phyloP scores from a whole-genome alignment of 2,329 filamentous ascomycete species.

The Madurella fahalii region DNA sequence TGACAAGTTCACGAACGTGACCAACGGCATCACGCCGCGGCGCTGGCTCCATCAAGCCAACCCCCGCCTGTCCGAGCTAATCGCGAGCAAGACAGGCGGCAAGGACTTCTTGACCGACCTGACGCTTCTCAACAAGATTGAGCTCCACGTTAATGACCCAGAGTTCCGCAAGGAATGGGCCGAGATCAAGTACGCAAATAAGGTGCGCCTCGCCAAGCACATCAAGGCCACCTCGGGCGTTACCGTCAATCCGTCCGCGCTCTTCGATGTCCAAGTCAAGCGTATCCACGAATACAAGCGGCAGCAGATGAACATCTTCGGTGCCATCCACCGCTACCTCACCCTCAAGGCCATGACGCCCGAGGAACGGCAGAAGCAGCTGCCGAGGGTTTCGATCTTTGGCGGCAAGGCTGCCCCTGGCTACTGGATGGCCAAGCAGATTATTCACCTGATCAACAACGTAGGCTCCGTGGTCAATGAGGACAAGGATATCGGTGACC shows the following conservation, averaged over 20 bases:
- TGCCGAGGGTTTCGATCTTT: slow-evolving; percentile 90
- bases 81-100: slow-evolving; percentile 82
- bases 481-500: slow-evolving; percentile 84
- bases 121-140: slow-evolving; percentile 79
- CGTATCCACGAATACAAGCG: slow-evolving; percentile 99
- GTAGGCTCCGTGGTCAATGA: slow-evolving; percentile 89
- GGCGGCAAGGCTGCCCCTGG: slow-evolving; percentile 96
- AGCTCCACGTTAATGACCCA: slow-evolving; percentile 78
- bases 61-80: slow-evolving; percentile 83
- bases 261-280: slow-evolving; percentile 98
- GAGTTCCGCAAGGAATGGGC: slow-evolving; percentile 91
- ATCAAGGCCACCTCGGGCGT: slow-evolving; percentile 80
- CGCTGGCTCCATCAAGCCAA: slow-evolving; percentile 98
- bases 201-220: slow-evolving; percentile 83
- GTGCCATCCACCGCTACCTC: slow-evolving; percentile 91
- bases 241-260: slow-evolving; percentile 76
- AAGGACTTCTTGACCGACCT: slow-evolving; percentile 86
- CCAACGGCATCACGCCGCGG: slow-evolving; percentile 93
- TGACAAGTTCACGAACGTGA: slow-evolving; percentile 98
- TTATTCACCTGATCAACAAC: slow-evolving; percentile 93
- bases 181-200: slow-evolving; percentile 96
- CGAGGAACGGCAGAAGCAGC: slow-evolving; percentile 80
- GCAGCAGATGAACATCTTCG: slow-evolving; percentile 98
- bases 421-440: slow-evolving; percentile 99
- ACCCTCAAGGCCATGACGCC: slow-evolving; percentile 79